Evolutionary conservation across 768 basidiomycete genomes (phyloP).

Genomic region (Postia placenta): DNA sequence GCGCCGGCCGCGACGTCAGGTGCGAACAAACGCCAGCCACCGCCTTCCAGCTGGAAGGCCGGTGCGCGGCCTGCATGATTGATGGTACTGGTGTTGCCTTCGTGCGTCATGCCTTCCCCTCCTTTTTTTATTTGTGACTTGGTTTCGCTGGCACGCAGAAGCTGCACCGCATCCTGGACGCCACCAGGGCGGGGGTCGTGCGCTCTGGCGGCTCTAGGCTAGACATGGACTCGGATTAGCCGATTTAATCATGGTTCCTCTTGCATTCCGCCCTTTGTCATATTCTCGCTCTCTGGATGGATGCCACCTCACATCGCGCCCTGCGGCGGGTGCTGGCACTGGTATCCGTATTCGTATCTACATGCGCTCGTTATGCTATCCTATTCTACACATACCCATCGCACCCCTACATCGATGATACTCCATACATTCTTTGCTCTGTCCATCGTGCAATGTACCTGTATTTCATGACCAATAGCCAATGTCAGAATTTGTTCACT

Average conservation of each 20-base stretch:
- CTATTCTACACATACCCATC: not conserved
- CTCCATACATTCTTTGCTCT: too few relatives aligned
- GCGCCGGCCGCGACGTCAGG: constrained; percentile 11
- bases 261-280: not conserved
- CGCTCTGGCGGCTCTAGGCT: not conserved
- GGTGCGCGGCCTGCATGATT: constrained; percentile 9
- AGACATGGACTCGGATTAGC: not conserved
- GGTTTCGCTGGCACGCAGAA: not conserved
- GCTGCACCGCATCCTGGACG: not conserved
- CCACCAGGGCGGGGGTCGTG: not conserved
- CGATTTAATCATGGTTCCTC: not conserved
- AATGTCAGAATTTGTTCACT: too few relatives aligned
- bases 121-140: not conserved
- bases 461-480: not conserved
- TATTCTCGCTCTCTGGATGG: not conserved
- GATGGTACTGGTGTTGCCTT: not conserved
- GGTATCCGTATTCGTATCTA: not conserved
- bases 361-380: not conserved
- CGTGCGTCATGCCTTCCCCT: not conserved
- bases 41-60: constrained; percentile 30
- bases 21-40: constrained; percentile 12
- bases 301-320: not conserved
- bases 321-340: not conserved
- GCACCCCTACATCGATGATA: too few relatives aligned
- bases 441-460: not conserved